These are phyloP conservation scores for Cladosporium austrohemisphaericum DNA, from an alignment of 2,329 filamentous ascomycete species.

Conservation along the genomic window DNA sequence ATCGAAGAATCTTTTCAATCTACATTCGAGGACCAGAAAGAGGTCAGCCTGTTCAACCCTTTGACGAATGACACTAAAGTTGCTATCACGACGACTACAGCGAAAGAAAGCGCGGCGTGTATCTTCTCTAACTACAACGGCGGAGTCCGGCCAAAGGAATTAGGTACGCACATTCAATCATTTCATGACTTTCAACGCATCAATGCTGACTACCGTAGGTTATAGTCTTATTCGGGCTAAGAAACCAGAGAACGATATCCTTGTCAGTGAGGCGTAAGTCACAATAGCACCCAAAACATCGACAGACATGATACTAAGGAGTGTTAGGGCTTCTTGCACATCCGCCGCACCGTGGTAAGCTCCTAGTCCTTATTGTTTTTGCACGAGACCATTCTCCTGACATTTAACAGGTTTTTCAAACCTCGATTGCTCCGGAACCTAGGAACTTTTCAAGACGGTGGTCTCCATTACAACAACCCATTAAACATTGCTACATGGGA, in stretches of 20 bases:
- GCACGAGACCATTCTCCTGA: slow-evolving; percentile 1
- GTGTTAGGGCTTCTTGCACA: slow-evolving; percentile 26
- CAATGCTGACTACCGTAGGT: slow-evolving; percentile 15
- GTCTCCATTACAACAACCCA: slow-evolving; percentile 30
- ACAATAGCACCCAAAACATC: neutral
- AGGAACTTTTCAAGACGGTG: slow-evolving; percentile 30
- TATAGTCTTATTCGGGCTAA: slow-evolving; percentile 25
- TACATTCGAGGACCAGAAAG: slow-evolving; percentile 14
- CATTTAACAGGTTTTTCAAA: slow-evolving; percentile 25
- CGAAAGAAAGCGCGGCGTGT: slow-evolving; percentile 20
- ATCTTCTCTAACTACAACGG: slow-evolving; percentile 34
- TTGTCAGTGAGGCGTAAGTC: slow-evolving; percentile 28
- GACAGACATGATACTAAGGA: slow-evolving; percentile 1
- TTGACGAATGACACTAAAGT: slow-evolving; percentile 28
- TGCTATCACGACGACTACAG: slow-evolving; percentile 29
- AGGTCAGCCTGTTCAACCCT: slow-evolving; percentile 28
- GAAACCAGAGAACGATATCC: slow-evolving; percentile 21
- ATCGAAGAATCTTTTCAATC: slow-evolving; percentile 27
- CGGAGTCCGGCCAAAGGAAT: slow-evolving; percentile 12
- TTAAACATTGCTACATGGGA: slow-evolving; percentile 26
- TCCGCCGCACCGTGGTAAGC: slow-evolving; percentile 31
- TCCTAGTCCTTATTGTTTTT: slow-evolving; percentile 7
- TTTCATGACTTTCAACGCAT: neutral
- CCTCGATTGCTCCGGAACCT: slow-evolving; percentile 24
- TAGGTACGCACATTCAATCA: slow-evolving; percentile 15